Conservation (phyloP, 2,329 filamentous ascomycete genomes). For the Ceratocystiopsis minuta region DNA sequence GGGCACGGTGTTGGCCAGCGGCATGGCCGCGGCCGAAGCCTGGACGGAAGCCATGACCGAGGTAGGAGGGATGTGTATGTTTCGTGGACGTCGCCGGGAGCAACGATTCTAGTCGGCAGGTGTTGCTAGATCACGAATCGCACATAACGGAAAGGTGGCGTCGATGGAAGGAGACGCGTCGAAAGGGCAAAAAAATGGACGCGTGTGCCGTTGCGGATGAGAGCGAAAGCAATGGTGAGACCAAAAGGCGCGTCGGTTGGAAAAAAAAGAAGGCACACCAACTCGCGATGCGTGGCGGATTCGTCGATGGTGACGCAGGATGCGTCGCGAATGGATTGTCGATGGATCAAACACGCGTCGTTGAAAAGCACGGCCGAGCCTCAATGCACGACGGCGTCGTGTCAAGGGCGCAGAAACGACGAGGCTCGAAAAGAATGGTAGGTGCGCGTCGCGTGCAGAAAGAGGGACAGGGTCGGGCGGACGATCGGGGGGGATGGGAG, state of each 20-base stretch:
- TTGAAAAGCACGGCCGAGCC: no score
- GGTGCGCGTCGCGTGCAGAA: no score
- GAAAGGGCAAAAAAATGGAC: not conserved
- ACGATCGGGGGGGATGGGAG: not conserved
- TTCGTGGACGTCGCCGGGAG: conserved; percentile 5
- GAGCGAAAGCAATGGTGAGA: not conserved
- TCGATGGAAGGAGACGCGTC: not conserved
- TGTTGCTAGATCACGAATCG: not conserved
- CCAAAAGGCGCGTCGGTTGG: no score
- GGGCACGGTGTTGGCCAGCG: conserved; percentile 45
- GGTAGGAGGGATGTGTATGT: not conserved
- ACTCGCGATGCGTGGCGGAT: no score
- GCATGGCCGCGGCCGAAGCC: conserved; percentile 43
- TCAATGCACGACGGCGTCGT: no score
- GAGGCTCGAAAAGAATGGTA: no score
- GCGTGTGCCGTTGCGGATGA: not conserved
- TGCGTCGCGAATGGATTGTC: no score
- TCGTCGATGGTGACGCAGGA: no score
- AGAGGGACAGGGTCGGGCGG: not conserved
- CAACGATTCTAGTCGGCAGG: no score
- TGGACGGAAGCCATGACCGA: conserved; percentile 65
- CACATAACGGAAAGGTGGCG: conserved; percentile 1
- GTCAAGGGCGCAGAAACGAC: no score
- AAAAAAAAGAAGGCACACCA: not conserved
- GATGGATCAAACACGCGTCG: no score